These are phyloP conservation scores for Globisporangium radiosum DNA, from an alignment of 352 stramenopile genomes.

Conservation along the genomic window DNA sequence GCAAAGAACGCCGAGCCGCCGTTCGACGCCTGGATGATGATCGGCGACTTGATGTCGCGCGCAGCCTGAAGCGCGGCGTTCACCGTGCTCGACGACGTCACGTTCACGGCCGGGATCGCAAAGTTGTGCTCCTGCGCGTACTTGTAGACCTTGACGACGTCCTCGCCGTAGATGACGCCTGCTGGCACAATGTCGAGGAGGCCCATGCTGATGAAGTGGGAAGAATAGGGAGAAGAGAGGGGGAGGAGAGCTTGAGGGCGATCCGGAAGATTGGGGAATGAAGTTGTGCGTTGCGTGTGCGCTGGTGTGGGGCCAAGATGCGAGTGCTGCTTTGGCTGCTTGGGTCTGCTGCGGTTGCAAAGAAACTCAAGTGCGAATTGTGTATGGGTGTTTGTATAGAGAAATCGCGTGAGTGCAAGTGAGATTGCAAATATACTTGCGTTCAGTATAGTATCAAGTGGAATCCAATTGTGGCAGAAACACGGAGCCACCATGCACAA, in stretches of 20 bases:
- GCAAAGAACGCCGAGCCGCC: constrained; percentile 95
- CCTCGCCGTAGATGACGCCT: constrained; percentile 83
- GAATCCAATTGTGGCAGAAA: no score
- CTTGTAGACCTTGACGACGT: constrained; percentile 89
- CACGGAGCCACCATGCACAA: no score
- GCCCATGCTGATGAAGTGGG: constrained; percentile 43
- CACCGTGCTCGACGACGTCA: constrained; percentile 93
- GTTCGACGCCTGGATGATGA: constrained; percentile 99
- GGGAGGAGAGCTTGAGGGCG: constrained; percentile 2
- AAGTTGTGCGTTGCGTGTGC: neutral
- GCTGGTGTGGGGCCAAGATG: no score
- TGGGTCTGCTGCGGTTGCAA: no score
- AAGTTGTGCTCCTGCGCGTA: constrained; percentile 93
- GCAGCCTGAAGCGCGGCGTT: constrained; percentile 96
- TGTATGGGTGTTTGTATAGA: no score
- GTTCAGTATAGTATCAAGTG: no score
- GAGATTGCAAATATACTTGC: no score
- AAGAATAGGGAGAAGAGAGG: neutral
- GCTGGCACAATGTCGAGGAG: constrained; percentile 78
- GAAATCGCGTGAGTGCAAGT: no score
- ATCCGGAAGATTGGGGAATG: constrained; percentile 15
- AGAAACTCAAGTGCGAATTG: no score
- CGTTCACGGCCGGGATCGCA: constrained; percentile 97
- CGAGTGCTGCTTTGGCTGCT: no score
- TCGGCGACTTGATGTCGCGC: constrained; percentile 93